These are phyloP conservation scores for Hirschioporus abietinus DNA, from an alignment of 768 basidiomycete species.

Conservation along the genomic window DNA sequence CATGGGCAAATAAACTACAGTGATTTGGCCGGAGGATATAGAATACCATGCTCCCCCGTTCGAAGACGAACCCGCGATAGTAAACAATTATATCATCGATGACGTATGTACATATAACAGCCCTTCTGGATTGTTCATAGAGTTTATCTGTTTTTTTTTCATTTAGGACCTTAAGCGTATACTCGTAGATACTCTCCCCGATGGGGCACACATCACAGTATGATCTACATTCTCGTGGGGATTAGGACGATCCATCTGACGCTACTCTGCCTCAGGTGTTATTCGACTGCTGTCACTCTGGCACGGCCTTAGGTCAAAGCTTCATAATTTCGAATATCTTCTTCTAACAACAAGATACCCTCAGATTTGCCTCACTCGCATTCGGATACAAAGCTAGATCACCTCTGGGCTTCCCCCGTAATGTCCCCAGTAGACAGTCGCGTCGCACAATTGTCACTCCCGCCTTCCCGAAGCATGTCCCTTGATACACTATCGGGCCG, in stretches of 20 bases:
- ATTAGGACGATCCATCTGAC: neutral
- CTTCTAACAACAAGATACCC: neutral
- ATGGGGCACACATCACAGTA: slow-evolving; percentile 18
- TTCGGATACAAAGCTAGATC: neutral
- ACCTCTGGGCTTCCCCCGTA: neutral
- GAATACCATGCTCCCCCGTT: slow-evolving; percentile 6
- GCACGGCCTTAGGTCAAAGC: slow-evolving; percentile 15
- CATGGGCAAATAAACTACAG: slow-evolving; percentile 6
- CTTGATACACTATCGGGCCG: neutral
- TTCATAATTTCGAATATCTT: neutral
- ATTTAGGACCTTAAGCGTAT: slow-evolving; percentile 18
- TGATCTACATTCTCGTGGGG: neutral
- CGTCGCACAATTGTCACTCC: neutral
- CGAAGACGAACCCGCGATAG: neutral
- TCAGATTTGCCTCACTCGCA: neutral
- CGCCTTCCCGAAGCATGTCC: neutral
- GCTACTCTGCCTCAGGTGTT: slow-evolving; percentile 16
- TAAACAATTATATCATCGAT: slow-evolving; percentile 21
- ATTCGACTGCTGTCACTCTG: slow-evolving; percentile 25
- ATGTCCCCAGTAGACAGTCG: neutral
- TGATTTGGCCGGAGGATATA: slow-evolving; percentile 20
- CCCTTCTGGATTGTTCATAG: neutral
- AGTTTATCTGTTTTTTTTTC: neutral
- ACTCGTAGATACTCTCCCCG: slow-evolving; percentile 19
- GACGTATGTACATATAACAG: slow-evolving; percentile 15